phyloP scores from a whole-genome alignment of 768 basidiomycete genomes.

The Suillus cothurnatus region DNA sequence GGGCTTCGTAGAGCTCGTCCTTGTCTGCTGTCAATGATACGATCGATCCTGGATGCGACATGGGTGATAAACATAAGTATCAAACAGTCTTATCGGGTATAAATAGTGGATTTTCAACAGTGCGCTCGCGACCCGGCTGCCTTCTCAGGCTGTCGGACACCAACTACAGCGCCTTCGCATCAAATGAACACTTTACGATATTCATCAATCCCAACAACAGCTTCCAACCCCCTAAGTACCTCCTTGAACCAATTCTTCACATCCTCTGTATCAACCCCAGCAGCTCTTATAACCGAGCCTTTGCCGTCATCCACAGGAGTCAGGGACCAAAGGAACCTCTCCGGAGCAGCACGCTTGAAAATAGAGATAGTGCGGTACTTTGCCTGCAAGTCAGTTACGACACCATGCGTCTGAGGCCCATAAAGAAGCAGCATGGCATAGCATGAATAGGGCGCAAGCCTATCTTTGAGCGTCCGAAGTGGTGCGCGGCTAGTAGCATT shows the following conservation, averaged over 20 bases:
- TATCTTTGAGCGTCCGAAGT: slow-evolving; percentile 55
- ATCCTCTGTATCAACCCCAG: slow-evolving; percentile 74
- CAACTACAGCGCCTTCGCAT: neutral
- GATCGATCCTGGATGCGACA: slow-evolving; percentile 1
- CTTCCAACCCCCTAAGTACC: slow-evolving; percentile 51
- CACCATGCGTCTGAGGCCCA: slow-evolving; percentile 59
- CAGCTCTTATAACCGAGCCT: slow-evolving; percentile 69
- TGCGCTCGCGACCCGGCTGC: neutral
- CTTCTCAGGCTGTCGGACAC: neutral
- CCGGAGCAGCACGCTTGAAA: slow-evolving; percentile 55
- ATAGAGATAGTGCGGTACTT: slow-evolving; percentile 61
- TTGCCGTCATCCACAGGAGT: slow-evolving; percentile 53
- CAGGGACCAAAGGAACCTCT: slow-evolving; percentile 80
- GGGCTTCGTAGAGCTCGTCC: slow-evolving; percentile 43
- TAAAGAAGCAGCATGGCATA: slow-evolving; percentile 86
- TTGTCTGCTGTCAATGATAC: neutral
- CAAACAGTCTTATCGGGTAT: neutral
- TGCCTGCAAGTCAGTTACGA: slow-evolving; percentile 50
- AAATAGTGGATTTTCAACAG: neutral
- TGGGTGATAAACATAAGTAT: neutral
- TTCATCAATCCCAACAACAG: slow-evolving; percentile 61
- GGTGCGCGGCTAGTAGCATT: slow-evolving; percentile 24
- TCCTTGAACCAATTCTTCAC: slow-evolving; percentile 71
- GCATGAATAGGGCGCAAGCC: slow-evolving; percentile 81
- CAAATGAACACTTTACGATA: slow-evolving; percentile 65